Evolutionary conservation across 2,329 filamentous ascomycete genomes (phyloP), one percentile per base, ranked within the genome.

Genomic region (Colletotrichum tofieldiae): DNA sequence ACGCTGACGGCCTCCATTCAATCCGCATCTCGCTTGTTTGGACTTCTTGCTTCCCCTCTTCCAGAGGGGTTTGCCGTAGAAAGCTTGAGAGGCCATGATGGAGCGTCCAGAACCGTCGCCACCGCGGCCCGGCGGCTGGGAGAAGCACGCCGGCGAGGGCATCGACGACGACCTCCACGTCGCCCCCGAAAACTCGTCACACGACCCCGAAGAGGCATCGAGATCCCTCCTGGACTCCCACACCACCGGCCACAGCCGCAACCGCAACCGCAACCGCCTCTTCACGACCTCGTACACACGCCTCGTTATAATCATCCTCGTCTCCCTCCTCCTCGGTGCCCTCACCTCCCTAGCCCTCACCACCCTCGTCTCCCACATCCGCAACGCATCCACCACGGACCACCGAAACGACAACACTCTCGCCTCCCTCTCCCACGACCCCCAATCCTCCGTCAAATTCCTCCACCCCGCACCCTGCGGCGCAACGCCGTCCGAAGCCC

Each of bases 351-450:
- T 62, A 9, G 45, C 41, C 45, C 18, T 64, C 52, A 1, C 45
- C 5, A 8, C 23, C 12, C 52, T 72, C 58, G 16, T 45, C 26
- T 9, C 55, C 32, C 35, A 11, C 56, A 26, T 20, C 51, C 64
- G n/a, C 49, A 12, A 29, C 49, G 8, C 49, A 14, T 52, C 55
- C 47, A 4, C 32, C 18, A 5, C 69, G 5, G 39, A 58, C 43
- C 37, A 63, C 70, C 59, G 70, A 5, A 72, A 72, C 47, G 70
- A 63, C 37, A 55, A 70, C 47, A 72, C 70, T 59, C 70, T 70
- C 59, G 70, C 70, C 37, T 70, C 65, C 18, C 16, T 55, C 2
- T 51, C 14, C 29, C 64, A 67, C 56, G 29, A 47, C 16, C 16
- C 41, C n/a, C 9, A 41, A 39, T 16, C 26, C n/a, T 26, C 59